A percentile compares a stretch with the other conserved stretches of the same genome.
Conservation (phyloP, 2,329 filamentous ascomycete species). For the Cladosporium phlei region DNA sequence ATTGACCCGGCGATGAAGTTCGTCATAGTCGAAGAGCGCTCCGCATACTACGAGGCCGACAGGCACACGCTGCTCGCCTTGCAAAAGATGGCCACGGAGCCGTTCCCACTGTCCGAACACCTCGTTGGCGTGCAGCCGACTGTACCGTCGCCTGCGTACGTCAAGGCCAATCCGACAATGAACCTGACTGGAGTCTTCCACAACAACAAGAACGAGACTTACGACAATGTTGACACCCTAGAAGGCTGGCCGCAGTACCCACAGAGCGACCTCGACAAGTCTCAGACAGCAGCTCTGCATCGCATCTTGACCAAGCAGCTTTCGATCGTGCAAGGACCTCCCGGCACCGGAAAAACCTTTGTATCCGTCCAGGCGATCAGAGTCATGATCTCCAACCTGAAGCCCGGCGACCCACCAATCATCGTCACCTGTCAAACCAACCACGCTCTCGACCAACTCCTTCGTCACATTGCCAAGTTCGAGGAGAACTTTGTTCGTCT, state of each 20-base stretch:
- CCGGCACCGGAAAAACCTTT: slow-evolving; percentile 75
- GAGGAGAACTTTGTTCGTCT: slow-evolving; percentile 61
- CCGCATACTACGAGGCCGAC: slow-evolving; percentile 71
- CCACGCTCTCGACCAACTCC: slow-evolving; percentile 79
- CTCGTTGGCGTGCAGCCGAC: slow-evolving; percentile 48
- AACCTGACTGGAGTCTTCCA: slow-evolving; percentile 41
- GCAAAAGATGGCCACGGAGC: slow-evolving; percentile 59
- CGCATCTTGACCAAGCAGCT: slow-evolving; percentile 67
- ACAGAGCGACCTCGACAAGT: slow-evolving; percentile 57
- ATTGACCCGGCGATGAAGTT: slow-evolving; percentile 66
- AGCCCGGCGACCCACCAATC: slow-evolving; percentile 58
- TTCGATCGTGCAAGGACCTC: slow-evolving; percentile 78
- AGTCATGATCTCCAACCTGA: slow-evolving; percentile 58
- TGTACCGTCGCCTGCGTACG: slow-evolving; percentile 49
- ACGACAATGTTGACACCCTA: slow-evolving; percentile 51
- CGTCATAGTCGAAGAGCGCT: slow-evolving; percentile 72
- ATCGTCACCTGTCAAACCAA: slow-evolving; percentile 84
- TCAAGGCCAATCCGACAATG: slow-evolving; percentile 45
- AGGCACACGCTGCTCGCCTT: slow-evolving; percentile 69
- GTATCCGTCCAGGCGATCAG: slow-evolving; percentile 70
- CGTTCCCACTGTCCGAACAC: slow-evolving; percentile 55
- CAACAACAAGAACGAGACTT: slow-evolving; percentile 31
- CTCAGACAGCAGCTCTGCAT: slow-evolving; percentile 64
- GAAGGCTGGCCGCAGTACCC: slow-evolving; percentile 48
- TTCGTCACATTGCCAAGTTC: slow-evolving; percentile 59